Evolutionary conservation across 2,329 filamentous ascomycete species (phyloP).

Genomic region (Trichophyton simii): DNA sequence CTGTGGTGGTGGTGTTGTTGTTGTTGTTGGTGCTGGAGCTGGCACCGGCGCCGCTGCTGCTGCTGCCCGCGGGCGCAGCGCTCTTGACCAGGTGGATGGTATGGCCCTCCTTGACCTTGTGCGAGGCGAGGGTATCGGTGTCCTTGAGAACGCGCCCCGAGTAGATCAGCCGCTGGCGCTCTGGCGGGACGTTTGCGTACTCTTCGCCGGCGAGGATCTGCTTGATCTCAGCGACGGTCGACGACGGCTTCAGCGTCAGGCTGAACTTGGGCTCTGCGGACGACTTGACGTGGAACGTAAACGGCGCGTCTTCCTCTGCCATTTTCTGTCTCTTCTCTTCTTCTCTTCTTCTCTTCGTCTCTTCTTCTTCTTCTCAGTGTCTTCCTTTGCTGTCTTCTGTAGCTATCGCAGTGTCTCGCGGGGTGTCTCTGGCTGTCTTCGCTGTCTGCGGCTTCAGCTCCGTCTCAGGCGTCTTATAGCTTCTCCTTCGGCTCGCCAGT

Average conservation of each 20-base stretch:
- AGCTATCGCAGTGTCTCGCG: neutral
- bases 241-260: conserved; percentile 64
- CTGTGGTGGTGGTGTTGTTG: conserved; percentile 12
- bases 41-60: conserved; percentile 20
- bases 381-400: neutral
- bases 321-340: conserved; percentile 18
- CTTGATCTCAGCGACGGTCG: conserved; percentile 77
- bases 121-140: conserved; percentile 66
- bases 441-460: too few relatives aligned
- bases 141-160: conserved; percentile 96
- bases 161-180: conserved; percentile 91
- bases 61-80: conserved; percentile 55
- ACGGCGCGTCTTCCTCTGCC: conserved; percentile 50
- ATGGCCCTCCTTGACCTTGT: conserved; percentile 93
- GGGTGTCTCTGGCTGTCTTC: too few relatives aligned
- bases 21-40: conserved; percentile 15
- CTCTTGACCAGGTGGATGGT: conserved; percentile 96
- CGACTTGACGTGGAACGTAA: conserved; percentile 97
- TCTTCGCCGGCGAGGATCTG: conserved; percentile 68
- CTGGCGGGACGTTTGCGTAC: conserved; percentile 73
- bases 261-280: conserved; percentile 77
- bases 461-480: too few relatives aligned
- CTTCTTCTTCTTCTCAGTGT: neutral
- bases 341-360: neutral
- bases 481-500: too few relatives aligned